Evolutionary conservation across 768 basidiomycete genomes (phyloP), one percentile per base, ranked within the genome.

Genomic region (Phaeotremella skinneri): DNA sequence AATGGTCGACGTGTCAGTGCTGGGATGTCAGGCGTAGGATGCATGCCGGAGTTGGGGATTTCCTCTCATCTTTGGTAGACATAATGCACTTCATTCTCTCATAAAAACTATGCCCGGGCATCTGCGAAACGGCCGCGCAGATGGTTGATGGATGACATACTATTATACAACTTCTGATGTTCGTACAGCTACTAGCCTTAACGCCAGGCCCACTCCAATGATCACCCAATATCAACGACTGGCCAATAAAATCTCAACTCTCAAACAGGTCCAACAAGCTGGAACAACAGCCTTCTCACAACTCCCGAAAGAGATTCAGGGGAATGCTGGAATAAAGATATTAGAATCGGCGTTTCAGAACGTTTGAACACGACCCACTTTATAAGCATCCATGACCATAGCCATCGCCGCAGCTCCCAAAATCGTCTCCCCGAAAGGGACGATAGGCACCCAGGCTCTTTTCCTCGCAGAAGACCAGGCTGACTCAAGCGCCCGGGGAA

Each of bases 401-500:
- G 85, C 87, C 87, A 92, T 90, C 11, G 87, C 91, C 56, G 87
- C 80, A 2, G 86, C 85, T 6, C 85, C 85, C 47, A 88, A 74
- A 49, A 61, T 62, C n/a, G 60, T 50, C 26, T 79, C 76, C 21
- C 79, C 79, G 31, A 74, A 77, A 0, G 76, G 79, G 1, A 78
- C 78, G 59, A 76, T 72, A 20, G 78, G 79, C 4, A 92, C 87
- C 78, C 84, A 84, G 1, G 88, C 87, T 61, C 85, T 84, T 14
- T 88, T 87, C 25, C 88, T 78, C 7, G 86, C 83, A 71, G 85
- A 84, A 0, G 86, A 81, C 92, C 91, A 97, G n/a, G 84, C 84
- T 54, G 89, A 90, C 79, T 98, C 92, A 32, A 98, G 75, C 0
- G 84, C 90, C 75, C 91, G 90, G 3, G 94, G 94, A 25, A 97